phyloP scores from a whole-genome alignment of 306 rosid species.

The Lathyrus sativus region DNA sequence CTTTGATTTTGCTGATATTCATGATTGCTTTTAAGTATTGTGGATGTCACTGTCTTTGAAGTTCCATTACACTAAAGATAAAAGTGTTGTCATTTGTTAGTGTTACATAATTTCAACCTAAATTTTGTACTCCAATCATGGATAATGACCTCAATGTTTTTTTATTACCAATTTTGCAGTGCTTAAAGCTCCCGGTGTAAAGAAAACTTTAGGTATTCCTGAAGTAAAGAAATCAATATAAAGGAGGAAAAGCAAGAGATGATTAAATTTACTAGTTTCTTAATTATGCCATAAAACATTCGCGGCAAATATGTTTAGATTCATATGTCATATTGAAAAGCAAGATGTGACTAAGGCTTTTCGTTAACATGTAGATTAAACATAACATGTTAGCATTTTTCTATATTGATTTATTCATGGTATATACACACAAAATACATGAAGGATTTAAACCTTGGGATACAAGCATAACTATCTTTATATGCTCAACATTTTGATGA shows the following conservation, averaged over 20 bases:
- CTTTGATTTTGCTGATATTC: constrained; percentile 10
- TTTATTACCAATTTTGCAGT: constrained; percentile 44
- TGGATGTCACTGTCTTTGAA: not conserved
- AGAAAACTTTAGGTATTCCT: constrained; percentile 71
- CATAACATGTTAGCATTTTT: too few species aligned
- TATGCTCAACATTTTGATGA: not conserved
- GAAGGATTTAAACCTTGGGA: not conserved
- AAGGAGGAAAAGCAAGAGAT: constrained; percentile 62
- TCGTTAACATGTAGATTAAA: constrained; percentile 2
- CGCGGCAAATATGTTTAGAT: constrained; percentile 11
- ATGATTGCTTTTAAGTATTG: not conserved
- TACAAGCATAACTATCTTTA: not conserved
- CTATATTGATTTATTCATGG: constrained; percentile 1
- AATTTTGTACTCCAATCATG: not conserved
- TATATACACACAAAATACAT: not conserved
- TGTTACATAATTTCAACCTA: not conserved
- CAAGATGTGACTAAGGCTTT: not conserved
- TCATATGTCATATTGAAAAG: not conserved
- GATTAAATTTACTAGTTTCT: constrained; percentile 30
- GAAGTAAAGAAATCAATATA: constrained; percentile 73
- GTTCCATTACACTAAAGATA: constrained; percentile 1
- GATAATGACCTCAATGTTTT: constrained; percentile 2
- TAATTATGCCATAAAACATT: constrained; percentile 1
- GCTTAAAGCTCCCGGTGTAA: constrained; percentile 63
- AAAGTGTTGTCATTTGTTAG: not conserved